phyloP scores from a whole-genome alignment of 2,329 filamentous ascomycete species.

The Fusarium proliferatum region DNA sequence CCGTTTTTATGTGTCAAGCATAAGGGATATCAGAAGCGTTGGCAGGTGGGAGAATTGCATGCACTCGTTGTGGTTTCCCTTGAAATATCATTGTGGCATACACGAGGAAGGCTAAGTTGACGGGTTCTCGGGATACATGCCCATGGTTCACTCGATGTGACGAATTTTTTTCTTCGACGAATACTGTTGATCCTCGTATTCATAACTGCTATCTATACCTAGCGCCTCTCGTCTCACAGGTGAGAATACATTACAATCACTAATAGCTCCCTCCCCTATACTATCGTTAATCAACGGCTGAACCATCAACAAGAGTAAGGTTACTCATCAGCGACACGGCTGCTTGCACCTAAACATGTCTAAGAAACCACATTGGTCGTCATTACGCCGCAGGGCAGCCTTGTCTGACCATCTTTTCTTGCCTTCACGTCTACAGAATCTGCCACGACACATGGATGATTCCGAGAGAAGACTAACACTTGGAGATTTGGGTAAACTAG shows the following conservation, averaged over 20 bases:
- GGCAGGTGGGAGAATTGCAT: neutral
- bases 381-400: neutral
- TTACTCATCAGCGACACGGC: neutral
- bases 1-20: neutral
- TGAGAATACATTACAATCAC: neutral
- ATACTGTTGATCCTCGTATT: neutral
- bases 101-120: neutral
- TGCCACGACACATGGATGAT: neutral
- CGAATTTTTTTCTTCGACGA: neutral
- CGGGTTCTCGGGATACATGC: too few species aligned
- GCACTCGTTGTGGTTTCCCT: neutral
- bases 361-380: slow-evolving; percentile 16
- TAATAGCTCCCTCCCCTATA: neutral
- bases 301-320: neutral
- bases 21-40: neutral
- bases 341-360: neutral
- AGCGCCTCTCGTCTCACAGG: neutral
- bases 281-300: neutral
- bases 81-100: neutral
- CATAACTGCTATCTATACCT: neutral
- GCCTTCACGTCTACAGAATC: neutral
- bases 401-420: neutral
- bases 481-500: slow-evolving; percentile 49
- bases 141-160: neutral
- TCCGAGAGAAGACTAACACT: slow-evolving; percentile 10